phyloP scores from a whole-genome alignment of 1,139 yeast genomes.

The Candida buenavistaensis region DNA sequence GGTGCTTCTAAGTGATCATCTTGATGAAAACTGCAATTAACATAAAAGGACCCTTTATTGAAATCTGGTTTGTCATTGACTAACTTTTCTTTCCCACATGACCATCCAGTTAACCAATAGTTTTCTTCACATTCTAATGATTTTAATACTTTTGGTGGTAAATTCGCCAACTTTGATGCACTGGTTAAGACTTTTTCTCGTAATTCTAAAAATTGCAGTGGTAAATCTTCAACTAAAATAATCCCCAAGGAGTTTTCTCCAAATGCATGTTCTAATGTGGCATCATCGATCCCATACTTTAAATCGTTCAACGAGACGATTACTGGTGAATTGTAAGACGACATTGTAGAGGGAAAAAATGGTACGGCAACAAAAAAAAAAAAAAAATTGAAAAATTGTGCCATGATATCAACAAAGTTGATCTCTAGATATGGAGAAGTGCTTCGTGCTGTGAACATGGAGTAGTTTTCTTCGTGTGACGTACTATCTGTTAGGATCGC shows the following conservation, averaged over 20 bases:
- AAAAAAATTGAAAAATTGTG: no score
- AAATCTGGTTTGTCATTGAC: constrained; percentile 44
- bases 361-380: not conserved
- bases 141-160: constrained; percentile 34
- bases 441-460: no score
- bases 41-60: constrained; percentile 60
- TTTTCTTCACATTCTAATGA: constrained; percentile 48
- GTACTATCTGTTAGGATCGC: no score
- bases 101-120: constrained; percentile 63
- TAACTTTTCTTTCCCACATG: constrained; percentile 59
- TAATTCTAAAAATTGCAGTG: constrained; percentile 35
- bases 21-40: constrained; percentile 58
- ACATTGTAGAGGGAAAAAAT: constrained; percentile 1
- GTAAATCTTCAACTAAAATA: constrained; percentile 45
- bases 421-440: not conserved
- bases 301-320: constrained; percentile 37
- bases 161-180: constrained; percentile 47
- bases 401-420: not conserved
- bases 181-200: constrained; percentile 45
- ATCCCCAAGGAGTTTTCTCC: constrained; percentile 62
- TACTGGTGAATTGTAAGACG: constrained; percentile 21
- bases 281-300: constrained; percentile 30
- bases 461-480: not conserved
- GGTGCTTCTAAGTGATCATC: constrained; percentile 50
- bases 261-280: constrained; percentile 45